Conservation (phyloP, 345 rosid genomes). For the Tarenaya hassleriana region DNA sequence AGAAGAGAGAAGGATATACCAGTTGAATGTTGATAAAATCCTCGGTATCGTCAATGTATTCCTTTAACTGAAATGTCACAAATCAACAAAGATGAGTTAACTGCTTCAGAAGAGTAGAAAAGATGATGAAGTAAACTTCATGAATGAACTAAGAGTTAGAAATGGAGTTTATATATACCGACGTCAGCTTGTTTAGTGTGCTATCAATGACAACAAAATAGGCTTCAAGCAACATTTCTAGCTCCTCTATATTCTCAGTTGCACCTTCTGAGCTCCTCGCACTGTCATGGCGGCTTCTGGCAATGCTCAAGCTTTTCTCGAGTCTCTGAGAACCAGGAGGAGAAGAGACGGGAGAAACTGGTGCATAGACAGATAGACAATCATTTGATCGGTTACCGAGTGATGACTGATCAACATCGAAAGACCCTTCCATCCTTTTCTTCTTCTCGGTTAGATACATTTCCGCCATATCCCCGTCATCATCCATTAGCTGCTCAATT, state of each 20-base stretch:
- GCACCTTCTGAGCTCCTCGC: conserved; percentile 69
- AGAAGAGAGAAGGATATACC: conserved; percentile 30
- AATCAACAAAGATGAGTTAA: conserved; percentile 6
- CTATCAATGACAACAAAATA: conserved; percentile 96
- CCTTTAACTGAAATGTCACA: conserved; percentile 70
- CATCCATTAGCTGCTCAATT: conserved; percentile 99
- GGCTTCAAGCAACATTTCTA: conserved; percentile 98
- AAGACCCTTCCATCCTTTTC: conserved; percentile 67
- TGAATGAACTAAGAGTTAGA: not conserved
- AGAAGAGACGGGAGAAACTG: conserved; percentile 93
- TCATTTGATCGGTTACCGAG: conserved; percentile 70
- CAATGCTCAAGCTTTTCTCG: conserved; percentile 86
- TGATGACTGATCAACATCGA: conserved; percentile 70
- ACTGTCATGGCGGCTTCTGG: conserved; percentile 92
- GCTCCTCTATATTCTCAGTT: conserved; percentile 78
- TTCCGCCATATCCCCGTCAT: conserved; percentile 99
- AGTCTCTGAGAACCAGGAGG: conserved; percentile 66
- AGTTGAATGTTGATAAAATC: conserved; percentile 96
- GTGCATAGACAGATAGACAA: conserved; percentile 71
- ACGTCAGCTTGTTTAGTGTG: conserved; percentile 91
- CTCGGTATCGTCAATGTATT: conserved; percentile 95
- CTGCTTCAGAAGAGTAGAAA: not conserved
- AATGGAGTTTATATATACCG: conserved; percentile 42
- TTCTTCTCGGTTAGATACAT: conserved; percentile 99
- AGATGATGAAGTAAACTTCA: not conserved